These are phyloP conservation scores for Naegleria fowleri DNA, from an alignment of 208 protist genomes.

Conservation along the genomic window DNA sequence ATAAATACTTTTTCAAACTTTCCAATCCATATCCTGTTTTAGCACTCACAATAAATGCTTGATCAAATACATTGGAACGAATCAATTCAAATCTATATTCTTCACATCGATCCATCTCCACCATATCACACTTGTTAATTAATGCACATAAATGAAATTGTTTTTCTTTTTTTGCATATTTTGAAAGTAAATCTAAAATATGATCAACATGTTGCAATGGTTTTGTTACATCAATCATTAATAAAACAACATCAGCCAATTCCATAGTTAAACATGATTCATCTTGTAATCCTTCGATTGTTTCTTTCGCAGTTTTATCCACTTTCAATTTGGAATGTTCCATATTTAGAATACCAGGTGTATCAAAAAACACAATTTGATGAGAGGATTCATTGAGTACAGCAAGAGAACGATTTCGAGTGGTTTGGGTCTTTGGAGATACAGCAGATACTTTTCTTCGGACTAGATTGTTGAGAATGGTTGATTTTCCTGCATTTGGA, in stretches of 20 bases:
- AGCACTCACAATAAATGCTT: background rate
- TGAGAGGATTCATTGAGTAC: background rate
- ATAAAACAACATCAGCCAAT: background rate
- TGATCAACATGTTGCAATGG: background rate
- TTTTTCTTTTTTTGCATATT: background rate
- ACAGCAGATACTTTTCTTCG: constrained; percentile 15
- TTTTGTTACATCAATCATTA: constrained; percentile 25
- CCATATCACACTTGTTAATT: constrained; percentile 7
- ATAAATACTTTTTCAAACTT: background rate
- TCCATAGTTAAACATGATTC: background rate
- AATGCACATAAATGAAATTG: background rate
- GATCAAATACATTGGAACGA: background rate
- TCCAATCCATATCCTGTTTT: background rate
- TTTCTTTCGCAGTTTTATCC: background rate
- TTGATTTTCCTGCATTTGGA: constrained; percentile 28
- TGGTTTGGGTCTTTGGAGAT: constrained; percentile 25
- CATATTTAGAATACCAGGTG: constrained; percentile 18
- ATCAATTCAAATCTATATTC: constrained; percentile 20
- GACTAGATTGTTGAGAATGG: constrained; percentile 11
- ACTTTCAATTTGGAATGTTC: background rate
- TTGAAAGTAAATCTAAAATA: background rate
- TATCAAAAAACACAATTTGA: constrained; percentile 26
- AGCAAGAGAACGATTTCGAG: background rate
- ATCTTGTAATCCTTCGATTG: background rate
- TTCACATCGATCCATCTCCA: background rate